These are phyloP conservation scores for Abrus precatorius DNA, from an alignment of 306 rosid genomes.

Conservation along the genomic window DNA sequence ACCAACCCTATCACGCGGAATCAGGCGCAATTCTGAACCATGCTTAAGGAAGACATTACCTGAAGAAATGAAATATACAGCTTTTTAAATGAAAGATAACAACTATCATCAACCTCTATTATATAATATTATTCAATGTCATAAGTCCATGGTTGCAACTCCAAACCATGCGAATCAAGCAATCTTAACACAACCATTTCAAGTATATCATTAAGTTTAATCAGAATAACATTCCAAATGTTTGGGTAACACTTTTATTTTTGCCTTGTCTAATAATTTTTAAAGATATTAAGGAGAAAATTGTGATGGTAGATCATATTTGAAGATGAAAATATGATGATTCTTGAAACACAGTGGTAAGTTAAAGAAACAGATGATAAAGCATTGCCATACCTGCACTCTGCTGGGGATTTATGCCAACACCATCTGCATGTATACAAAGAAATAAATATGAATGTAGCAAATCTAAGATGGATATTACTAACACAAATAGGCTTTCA, in stretches of 20 bases:
- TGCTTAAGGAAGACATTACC: slow-evolving; percentile 60
- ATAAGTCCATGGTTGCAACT: neutral
- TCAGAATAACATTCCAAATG: slow-evolving; percentile 13
- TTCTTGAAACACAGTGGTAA: neutral
- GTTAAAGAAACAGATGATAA: slow-evolving; percentile 10
- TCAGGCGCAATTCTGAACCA: slow-evolving; percentile 56
- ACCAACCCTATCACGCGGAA: slow-evolving; percentile 58
- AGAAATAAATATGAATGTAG: slow-evolving; percentile 17
- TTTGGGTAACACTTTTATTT: neutral
- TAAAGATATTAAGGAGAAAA: neutral
- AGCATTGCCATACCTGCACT: slow-evolving; percentile 77
- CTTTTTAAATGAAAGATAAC: slow-evolving; percentile 37
- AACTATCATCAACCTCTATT: slow-evolving; percentile 12
- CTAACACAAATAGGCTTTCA: slow-evolving; percentile 8
- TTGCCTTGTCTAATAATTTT: neutral
- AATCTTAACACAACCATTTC: slow-evolving; percentile 21
- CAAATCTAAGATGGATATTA: slow-evolving; percentile 22
- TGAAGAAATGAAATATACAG: slow-evolving; percentile 34
- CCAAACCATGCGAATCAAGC: neutral
- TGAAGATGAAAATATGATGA: slow-evolving; percentile 8
- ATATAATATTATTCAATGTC: slow-evolving; percentile 18
- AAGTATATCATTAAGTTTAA: slow-evolving; percentile 16
- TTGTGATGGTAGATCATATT: neutral
- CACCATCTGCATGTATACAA: slow-evolving; percentile 80
- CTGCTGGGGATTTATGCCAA: slow-evolving; percentile 98